phyloP scores from a whole-genome alignment of 1,284 basidiomycete genomes.

The Leccinum variabile region DNA sequence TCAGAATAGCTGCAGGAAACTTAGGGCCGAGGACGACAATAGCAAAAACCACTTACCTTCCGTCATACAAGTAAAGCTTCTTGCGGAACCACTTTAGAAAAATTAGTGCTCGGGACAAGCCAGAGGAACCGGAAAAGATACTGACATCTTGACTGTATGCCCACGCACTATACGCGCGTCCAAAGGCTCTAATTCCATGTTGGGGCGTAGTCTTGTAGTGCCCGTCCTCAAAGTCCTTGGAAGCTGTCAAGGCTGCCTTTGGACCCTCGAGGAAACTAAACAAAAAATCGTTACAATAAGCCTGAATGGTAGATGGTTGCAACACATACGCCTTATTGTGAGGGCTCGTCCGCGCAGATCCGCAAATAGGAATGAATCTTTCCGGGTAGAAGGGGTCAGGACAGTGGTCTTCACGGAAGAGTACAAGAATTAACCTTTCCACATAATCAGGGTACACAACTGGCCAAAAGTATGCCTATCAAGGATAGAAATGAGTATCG shows the following conservation, averaged over 20 bases:
- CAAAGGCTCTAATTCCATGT: constrained; percentile 54
- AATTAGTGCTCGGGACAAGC: not conserved
- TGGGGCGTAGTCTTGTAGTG: constrained; percentile 51
- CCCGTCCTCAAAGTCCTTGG: constrained; percentile 56
- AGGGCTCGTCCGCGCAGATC: constrained; percentile 59
- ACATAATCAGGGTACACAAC: constrained; percentile 59
- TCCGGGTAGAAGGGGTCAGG: constrained; percentile 5
- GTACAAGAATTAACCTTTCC: constrained; percentile 40
- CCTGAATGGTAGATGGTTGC: not conserved
- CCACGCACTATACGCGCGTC: constrained; percentile 59
- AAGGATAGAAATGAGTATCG: not conserved
- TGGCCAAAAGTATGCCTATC: constrained; percentile 60
- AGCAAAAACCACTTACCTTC: constrained; percentile 34
- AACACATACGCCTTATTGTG: constrained; percentile 57
- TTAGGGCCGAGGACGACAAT: not conserved
- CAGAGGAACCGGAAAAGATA: not conserved
- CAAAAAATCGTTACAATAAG: not conserved
- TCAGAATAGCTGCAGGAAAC: constrained; percentile 41
- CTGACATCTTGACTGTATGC: constrained; percentile 55
- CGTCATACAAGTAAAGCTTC: constrained; percentile 45
- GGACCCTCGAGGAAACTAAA: constrained; percentile 60
- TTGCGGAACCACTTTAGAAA: constrained; percentile 54
- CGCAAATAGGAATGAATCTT: constrained; percentile 55
- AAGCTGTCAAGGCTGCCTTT: constrained; percentile 54
- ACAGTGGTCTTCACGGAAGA: not conserved